These are phyloP conservation scores for Peronosclerospora sorghi DNA, from an alignment of 352 stramenopile genomes.

Conservation along the genomic window DNA sequence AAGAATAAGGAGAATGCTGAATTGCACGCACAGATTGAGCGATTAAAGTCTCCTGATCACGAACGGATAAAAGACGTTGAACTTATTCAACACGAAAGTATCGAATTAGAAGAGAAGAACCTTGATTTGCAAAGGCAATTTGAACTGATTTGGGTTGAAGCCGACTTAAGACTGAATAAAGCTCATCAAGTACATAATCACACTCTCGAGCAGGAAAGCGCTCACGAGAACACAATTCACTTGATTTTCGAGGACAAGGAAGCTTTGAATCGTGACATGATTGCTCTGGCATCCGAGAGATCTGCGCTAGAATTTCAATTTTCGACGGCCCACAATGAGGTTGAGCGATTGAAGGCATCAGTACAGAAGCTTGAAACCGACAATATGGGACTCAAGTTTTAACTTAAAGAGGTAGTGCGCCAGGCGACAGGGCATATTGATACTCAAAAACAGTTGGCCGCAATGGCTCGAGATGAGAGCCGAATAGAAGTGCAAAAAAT, in stretches of 20 bases:
- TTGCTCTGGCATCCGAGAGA: slow-evolving; percentile 37
- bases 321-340: slow-evolving; percentile 26
- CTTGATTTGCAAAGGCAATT: slow-evolving; percentile 32
- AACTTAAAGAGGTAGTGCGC: slow-evolving; percentile 34
- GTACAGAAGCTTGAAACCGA: slow-evolving; percentile 35
- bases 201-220: slow-evolving; percentile 33
- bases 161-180: slow-evolving; percentile 35
- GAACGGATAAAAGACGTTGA: slow-evolving; percentile 45
- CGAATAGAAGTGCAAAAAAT: slow-evolving; percentile 30
- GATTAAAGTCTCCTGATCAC: slow-evolving; percentile 41
- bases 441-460: slow-evolving; percentile 30
- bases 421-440: slow-evolving; percentile 37
- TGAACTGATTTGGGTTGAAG: slow-evolving; percentile 28
- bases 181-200: slow-evolving; percentile 28
- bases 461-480: slow-evolving; percentile 32
- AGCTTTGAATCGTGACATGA: slow-evolving; percentile 38
- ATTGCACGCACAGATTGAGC: slow-evolving; percentile 40
- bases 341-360: slow-evolving; percentile 22
- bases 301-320: slow-evolving; percentile 39
- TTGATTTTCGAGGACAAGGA: slow-evolving; percentile 53
- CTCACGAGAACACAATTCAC: slow-evolving; percentile 39
- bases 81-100: slow-evolving; percentile 35
- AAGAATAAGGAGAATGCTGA: slow-evolving; percentile 37
- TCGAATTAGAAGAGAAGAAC: slow-evolving; percentile 56
- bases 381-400: slow-evolving; percentile 31